phyloP scores from a whole-genome alignment of 495 filamentous ascomycete genomes.

The Aspergillus biplanus region DNA sequence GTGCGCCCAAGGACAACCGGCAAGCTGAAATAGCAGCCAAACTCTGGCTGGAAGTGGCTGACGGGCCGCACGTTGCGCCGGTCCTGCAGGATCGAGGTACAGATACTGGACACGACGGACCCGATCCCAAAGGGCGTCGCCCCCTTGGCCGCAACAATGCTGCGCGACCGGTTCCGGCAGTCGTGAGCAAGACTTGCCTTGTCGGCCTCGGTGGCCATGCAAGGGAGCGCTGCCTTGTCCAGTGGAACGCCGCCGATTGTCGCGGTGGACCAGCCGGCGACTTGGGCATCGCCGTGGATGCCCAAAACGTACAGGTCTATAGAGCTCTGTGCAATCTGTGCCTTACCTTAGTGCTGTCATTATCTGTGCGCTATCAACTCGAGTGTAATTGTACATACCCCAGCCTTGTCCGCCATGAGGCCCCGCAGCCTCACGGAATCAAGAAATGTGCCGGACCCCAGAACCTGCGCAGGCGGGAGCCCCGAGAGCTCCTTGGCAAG shows the following conservation, averaged over 20 bases:
- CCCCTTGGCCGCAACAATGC: constrained; percentile 8
- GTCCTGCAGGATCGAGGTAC: constrained; percentile 19
- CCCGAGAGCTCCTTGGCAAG: constrained; percentile 40
- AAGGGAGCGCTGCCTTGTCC: too few species aligned
- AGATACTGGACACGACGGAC: constrained; percentile 18
- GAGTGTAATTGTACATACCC: constrained; percentile 19
- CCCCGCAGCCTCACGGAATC: constrained; percentile 43
- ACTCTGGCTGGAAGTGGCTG: constrained; percentile 24
- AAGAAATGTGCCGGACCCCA: constrained; percentile 46
- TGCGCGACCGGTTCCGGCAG: background rate
- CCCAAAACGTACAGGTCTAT: constrained; percentile 48
- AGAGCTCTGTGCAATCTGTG: constrained; percentile 36
- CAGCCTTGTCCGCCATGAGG: constrained; percentile 40
- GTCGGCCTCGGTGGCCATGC: background rate
- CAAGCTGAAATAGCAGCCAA: constrained; percentile 25
- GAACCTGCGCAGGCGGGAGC: constrained; percentile 39
- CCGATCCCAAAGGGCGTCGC: constrained; percentile 14
- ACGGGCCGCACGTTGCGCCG: constrained; percentile 16
- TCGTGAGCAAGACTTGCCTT: background rate
- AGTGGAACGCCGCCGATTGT: constrained; percentile 29
- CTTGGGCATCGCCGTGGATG: constrained; percentile 46
- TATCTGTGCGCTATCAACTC: background rate
- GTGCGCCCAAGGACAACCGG: constrained; percentile 16
- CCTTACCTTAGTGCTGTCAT: background rate
- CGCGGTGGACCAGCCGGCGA: constrained; percentile 45